Evolutionary conservation across 192 early-diverging fungal species (phyloP), one percentile per base, ranked within the genome.

Genomic region (Geranomyces michiganensis): DNA sequence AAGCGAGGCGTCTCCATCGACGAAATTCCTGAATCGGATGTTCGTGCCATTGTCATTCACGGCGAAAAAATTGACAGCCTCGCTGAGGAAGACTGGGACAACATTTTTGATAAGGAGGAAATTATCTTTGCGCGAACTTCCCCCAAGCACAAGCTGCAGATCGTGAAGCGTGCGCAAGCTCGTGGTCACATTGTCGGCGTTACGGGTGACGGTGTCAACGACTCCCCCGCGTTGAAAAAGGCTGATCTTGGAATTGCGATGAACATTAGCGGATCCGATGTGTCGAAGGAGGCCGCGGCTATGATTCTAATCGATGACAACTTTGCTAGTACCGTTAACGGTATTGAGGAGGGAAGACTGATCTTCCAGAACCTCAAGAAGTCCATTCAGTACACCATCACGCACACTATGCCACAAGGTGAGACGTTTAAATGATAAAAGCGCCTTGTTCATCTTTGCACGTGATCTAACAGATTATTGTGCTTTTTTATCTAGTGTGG

Each of bases 261-360:
- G 96, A 96, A 96, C 82, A 76, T 90, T 36, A 92, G 91, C 49
- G 96, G 95, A 46, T 93, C 92, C 1, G 96, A 99, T 77, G 95
- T 97, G 27, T 93, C 93, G 36, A 99, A 99, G 78, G 94, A 96
- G 68, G 83, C 84, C 29, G 96, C 96, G 24, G 84, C 94, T 56
- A 99, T 99, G 96, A 95, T 99, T 74, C 81, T 99, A 59, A 77
- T 99, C 44, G 95, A 99, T 78, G 94, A 99, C 79, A 97, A 99
- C 87, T 99, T 99, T 90, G 94, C 96, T 15, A 93, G 92, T 12
- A 92, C 92, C 48, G 91, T 99, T 48, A 77, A 82, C 29, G 96
- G 94, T 74, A 95, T 99, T 75, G 90, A 92, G 77, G 94, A 99
- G 75, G 96, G 95, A 45, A 89, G 96, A 17, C 78, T 97, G 56